A percentile compares a stretch with the other conserved stretches of the same genome.
Conservation (phyloP, 805 yeast genomes). For the Isabelozyma rhagii region DNA sequence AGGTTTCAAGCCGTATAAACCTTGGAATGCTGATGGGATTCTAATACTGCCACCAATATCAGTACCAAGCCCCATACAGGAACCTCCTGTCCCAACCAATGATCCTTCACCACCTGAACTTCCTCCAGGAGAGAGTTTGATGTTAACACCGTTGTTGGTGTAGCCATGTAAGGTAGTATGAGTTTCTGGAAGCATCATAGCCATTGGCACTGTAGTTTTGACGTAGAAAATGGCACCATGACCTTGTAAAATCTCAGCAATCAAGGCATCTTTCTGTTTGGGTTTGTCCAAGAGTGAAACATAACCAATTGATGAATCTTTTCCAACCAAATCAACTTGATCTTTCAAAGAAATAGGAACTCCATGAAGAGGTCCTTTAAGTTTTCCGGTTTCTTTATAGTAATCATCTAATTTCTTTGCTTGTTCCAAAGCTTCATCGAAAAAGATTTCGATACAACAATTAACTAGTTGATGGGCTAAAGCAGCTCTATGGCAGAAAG, state of each 20-base stretch:
- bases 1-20: constrained; percentile 49
- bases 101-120: constrained; percentile 57
- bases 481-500: constrained; percentile 25
- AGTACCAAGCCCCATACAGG: constrained; percentile 32
- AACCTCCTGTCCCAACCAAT: constrained; percentile 41
- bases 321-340: constrained; percentile 3
- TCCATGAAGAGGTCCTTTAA: constrained; percentile 9
- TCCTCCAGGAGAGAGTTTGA: constrained; percentile 46
- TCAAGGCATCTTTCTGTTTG: constrained; percentile 2
- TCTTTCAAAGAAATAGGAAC: constrained; percentile 8
- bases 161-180: neutral
- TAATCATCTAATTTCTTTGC: constrained; percentile 12
- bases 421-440: constrained; percentile 13
- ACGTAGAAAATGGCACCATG: constrained; percentile 6
- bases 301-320: constrained; percentile 6
- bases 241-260: constrained; percentile 7
- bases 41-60: constrained; percentile 59
- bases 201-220: constrained; percentile 4
- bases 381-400: constrained; percentile 5
- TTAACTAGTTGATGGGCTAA: constrained; percentile 20
- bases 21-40: constrained; percentile 51
- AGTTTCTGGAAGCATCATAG: constrained; percentile 3
- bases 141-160: neutral
- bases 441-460: constrained; percentile 18
- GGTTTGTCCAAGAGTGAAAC: constrained; percentile 1